Base-by-base conservation (phyloP, 495 filamentous ascomycete genomes). In the Lasiosphaeria ovina region DNA sequence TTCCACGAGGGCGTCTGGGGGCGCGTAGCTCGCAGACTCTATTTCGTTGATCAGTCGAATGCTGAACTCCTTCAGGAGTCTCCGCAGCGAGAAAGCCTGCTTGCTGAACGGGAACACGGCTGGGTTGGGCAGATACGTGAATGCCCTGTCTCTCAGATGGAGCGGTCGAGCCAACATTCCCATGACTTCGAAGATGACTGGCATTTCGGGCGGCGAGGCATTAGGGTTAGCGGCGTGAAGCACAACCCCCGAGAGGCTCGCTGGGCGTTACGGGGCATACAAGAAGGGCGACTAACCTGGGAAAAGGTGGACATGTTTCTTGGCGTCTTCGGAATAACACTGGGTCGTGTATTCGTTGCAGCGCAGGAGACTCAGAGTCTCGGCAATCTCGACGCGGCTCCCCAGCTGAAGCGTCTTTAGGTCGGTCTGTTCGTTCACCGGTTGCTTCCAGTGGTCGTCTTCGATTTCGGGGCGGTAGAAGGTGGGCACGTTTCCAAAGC, bases 121-220 rank as follows among this genome's bases (percentile, higher is more conserved):
- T 11, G 76, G 76, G 60, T 79, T 79, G n/a, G 76, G 77, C 2
- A 79, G 64, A 52, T 72, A 73, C 9, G 71, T 66, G 57, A 74
- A 79, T 52, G 65, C 69, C 45, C 66, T 68, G 9, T 72, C 65
- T 10, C 66, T 62, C 17, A 76, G 54, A 10, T 74, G 73, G n/a
- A 75, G 61, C 1, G 68, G 66, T 4, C 70, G 64, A 34, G 65
- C 69, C 8, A 78, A 53, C 77, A 79, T 79, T 10, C 74, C 77
- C 35, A 79, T 55, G 16, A 79, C 60, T 49, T 79, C 77, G 47
- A 79, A 79, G 12, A 73, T 55, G 4, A 77, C 75, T 77, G 60
- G 1, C 36, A 47, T 6, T 6, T 11, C 31, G 31, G 33, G 65
- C 33, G 64, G 44, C 35, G 36, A 17, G 17, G 32, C 6, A 17